These are phyloP conservation scores for Sclerotinia nivalis DNA, from an alignment of 2,329 filamentous ascomycete genomes.

Conservation along the genomic window DNA sequence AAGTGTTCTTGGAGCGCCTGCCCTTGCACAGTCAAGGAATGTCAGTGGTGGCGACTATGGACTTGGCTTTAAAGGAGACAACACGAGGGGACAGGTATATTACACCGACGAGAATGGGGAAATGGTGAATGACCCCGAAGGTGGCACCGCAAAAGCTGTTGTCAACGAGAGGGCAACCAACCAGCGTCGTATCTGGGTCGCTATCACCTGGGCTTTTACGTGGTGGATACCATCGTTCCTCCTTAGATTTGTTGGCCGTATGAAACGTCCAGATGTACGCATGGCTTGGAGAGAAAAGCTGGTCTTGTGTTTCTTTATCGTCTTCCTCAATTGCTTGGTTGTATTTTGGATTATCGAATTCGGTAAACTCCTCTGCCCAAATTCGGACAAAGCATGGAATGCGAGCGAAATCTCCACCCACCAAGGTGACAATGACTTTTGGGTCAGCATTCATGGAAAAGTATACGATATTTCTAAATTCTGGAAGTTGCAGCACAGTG, in stretches of 20 bases:
- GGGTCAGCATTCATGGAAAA: conserved; percentile 80
- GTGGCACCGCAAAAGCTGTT: conserved; percentile 74
- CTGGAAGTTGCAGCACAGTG: conserved; percentile 82
- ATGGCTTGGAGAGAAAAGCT: conserved; percentile 98
- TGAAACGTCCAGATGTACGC: conserved; percentile 95
- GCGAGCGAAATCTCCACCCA: conserved; percentile 68
- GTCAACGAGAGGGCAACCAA: conserved; percentile 65
- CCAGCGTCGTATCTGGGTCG: conserved; percentile 75
- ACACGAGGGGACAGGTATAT: conserved; percentile 69
- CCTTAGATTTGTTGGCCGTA: conserved; percentile 80
- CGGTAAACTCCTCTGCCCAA: conserved; percentile 82
- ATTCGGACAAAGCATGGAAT: conserved; percentile 88
- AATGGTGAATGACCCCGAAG: conserved; percentile 73
- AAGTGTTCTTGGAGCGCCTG: conserved; percentile 55
- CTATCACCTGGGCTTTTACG: conserved; percentile 79
- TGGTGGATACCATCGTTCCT: conserved; percentile 92
- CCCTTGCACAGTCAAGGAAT: conserved; percentile 61
- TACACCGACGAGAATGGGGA: conserved; percentile 69
- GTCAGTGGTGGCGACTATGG: conserved; percentile 78
- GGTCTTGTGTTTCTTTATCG: conserved; percentile 76
- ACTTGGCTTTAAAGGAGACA: conserved; percentile 82
- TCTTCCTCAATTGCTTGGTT: conserved; percentile 76
- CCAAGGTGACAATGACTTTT: conserved; percentile 74
- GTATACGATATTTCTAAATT: conserved; percentile 94
- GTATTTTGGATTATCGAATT: conserved; percentile 93